Evolutionary conservation across 2,329 filamentous ascomycete genomes (phyloP), one percentile per base, ranked within the genome.

Genomic region (Monilinia vaccinii-corymbosi): DNA sequence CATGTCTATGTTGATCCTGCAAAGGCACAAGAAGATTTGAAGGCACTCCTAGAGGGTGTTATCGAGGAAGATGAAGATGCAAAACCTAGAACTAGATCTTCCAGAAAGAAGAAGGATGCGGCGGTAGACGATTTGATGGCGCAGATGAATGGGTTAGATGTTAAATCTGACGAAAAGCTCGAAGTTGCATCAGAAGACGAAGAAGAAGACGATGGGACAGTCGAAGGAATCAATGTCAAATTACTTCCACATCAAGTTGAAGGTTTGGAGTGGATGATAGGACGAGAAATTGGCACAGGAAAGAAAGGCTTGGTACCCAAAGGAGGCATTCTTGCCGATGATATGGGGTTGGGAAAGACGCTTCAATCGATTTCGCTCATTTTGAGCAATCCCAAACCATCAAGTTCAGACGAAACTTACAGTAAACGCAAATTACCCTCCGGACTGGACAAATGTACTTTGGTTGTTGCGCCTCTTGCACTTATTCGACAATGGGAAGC

Each of bases 291-390:
- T 13, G 92, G 93, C 2, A 85, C 85, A 21, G 85, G 89, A 62
- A 96, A 94, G 76, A 88, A 87, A 67, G 89, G 89, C 61, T 83
- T 77, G 63, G 81, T 95, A 11, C 91, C 93, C 34, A 94, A 95
- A 68, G 94, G 94, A 40, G 94, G 94, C 21, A 96, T 99, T 64
- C 81, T 99, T 40, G 94, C 94, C 21, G 94, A 99, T 69, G 94
- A 99, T 71, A 95, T 97, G 93, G 93, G 93, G 66, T 78, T 97
- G 16, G 94, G 94, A 61, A 99, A 99, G 78, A 99, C 94, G 0
- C 82, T 99, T 16, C 94, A 99, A 75, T 91, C 92, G 1, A 89
- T 99, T 60, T 86, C 93, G 1, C 79, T 97, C 36, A 88, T 99
- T 46, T 79, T 99, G 42, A 88, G 81, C 59, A 96, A 97, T 69